Conservation (phyloP, 2,329 filamentous ascomycete genomes). For the Aspergillus brasiliensis region DNA sequence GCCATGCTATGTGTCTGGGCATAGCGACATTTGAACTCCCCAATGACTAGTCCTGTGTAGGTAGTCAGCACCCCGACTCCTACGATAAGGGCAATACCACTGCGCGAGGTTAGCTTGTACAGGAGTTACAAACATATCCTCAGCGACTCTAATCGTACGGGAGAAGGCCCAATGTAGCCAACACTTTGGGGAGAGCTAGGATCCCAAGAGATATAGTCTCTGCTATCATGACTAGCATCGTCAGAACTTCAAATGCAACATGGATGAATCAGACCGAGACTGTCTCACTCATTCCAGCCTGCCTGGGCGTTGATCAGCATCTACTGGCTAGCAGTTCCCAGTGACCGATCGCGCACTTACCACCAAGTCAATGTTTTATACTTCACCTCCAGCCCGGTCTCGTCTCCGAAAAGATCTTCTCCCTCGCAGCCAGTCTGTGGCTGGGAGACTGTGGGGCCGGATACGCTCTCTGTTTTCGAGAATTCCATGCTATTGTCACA, state of each 20-base stretch:
- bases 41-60: conserved; percentile 61
- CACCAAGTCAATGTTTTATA: conserved; percentile 34
- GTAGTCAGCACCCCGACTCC: conserved; percentile 55
- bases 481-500: not conserved
- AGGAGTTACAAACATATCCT: not conserved
- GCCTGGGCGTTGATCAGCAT: not conserved
- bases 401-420: conserved; percentile 29
- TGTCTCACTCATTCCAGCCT: conserved; percentile 2
- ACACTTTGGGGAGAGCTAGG: conserved; percentile 54
- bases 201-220: conserved; percentile 60
- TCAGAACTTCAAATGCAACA: not conserved
- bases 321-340: not conserved
- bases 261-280: not conserved
- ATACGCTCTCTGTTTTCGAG: not conserved
- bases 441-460: not conserved
- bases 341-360: conserved; percentile 15
- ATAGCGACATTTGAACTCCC: conserved; percentile 57
- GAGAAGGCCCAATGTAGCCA: conserved; percentile 54
- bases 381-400: conserved; percentile 25
- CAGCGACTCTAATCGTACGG: conserved; percentile 38
- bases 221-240: conserved; percentile 53
- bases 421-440: not conserved
- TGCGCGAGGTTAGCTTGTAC: conserved; percentile 3
- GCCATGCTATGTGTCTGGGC: conserved; percentile 66
- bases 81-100: conserved; percentile 47